Base-by-base conservation (phyloP, 805 yeast species). In the Saturnispora gosingensis region DNA sequence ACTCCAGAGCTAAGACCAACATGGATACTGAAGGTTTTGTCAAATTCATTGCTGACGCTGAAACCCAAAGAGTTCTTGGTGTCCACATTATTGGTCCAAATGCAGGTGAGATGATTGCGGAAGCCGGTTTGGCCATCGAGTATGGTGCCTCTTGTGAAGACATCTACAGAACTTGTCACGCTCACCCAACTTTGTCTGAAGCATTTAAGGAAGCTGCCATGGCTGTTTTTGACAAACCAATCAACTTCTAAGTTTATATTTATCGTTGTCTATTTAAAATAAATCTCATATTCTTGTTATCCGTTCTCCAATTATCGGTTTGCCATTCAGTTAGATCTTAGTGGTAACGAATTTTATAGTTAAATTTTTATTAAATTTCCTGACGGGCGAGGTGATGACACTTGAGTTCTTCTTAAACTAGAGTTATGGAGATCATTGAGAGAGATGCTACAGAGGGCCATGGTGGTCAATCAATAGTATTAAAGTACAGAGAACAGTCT, bases 61-160 rank as follows among this genome's bases (percentile, higher is more conserved):
- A 91, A 73, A 91, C 99, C 57, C 96, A 93, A 74, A 83, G 99
- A 72, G 80, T 93, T 44, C 76, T 93, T 59, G 99, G 99, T 70
- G 89, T 86, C 56, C 99, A 93, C 76, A 91, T 93, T 68, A 85
- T 90, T 61, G 99, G 99, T 62, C 86, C 99, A 61, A 90, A 88
- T 67, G 99, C 99, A 54, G 99, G 99, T 74, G 99, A 93, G 78
- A 88, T 93, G 97, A 93, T 93, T 69, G 98, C 95, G 59, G 99
- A 95, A 77, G 97, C 89, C 57, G 95, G 96, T 60, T 79, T 93
- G 67, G 99, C 99, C 44, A 71, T 93, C 57, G 99, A 93, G 75
- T 93, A 93, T 74, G 99, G 99, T 70, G 99, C 99, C 51, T 84
- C 95, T 10, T 87, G 97, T 49, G 99, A 93, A 75, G 99, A 93